Evolutionary conservation across 257 asterid genomes (phyloP), one percentile per base, ranked within the genome.

Genomic region (Coffea canephora): DNA sequence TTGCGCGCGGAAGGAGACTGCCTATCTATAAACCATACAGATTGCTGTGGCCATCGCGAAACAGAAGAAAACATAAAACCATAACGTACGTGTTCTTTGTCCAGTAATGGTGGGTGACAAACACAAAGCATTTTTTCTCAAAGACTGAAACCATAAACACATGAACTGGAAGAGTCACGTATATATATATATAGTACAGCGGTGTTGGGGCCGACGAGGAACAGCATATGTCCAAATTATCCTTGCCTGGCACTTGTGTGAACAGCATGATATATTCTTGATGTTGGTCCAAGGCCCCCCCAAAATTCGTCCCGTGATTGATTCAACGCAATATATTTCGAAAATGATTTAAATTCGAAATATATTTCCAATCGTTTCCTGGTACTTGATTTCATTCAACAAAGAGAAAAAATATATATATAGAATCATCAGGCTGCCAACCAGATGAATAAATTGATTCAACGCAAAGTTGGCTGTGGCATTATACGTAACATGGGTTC

Each of bases 11-110:
- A 27, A 1, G 0, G 1, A 31, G 34, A 31, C 34, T 31, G 34
- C 34, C 34, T 31, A 31, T 48, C 34, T 31, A 31, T 48, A 48
- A 48, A 48, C 52, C 3, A 7, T 2, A 6, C n/a, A 23, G 12
- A n/a, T n/a, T 62, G 14, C 34, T 1, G 25, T 64, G 69, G 69
- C 69, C 18, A 64, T 36, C 39, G 11, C 69, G 39, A 9, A 55
- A n/a, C 57, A 41, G 5, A 41, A 19, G 43, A 75, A 75, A 21
- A 23, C 78, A 75, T 2, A 55, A 55, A 59, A 31, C 27, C 39
- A 59, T 43, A 66, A 67, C 80, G 67, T 67, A 67, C 80, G 67
- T 67, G 74, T 67, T 43, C 6, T 31, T 77, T 77, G 80, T 67
- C 80, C 46, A 21, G 61, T 43, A 67, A 59, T 34, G 50, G 67